Evolutionary conservation across 177 flowering plant species (phyloP), one percentile per base, ranked within the genome.

Genomic region (Vitis hybrid): DNA sequence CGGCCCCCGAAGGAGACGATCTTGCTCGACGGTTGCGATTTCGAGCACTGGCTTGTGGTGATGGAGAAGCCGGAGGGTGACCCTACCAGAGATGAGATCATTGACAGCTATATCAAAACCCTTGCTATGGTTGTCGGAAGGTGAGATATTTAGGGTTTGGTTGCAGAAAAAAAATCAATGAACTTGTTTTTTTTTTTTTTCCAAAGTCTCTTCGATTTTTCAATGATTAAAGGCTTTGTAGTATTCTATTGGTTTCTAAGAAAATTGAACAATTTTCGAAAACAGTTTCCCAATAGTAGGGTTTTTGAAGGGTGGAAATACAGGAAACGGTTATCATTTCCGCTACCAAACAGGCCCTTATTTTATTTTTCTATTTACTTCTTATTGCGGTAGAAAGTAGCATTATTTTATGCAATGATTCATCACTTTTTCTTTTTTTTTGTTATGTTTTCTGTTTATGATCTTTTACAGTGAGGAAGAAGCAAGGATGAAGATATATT

Each of bases 11-110:
- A 91, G 75, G 97, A 92, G 81, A 93, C 93, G 57, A 88, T 90
- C 21, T 62, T 90, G 79, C 86, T 87, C 48, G 96, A 91, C 11
- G 98, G 98, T 0, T 93, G 97, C 56, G 95, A 90, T 73, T 93
- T 92, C 40, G 93, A 93, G 79, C 98, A 90, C 78, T 94, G 98
- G 97, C 94, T 92, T 15, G 81, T 94, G 9, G 93, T 90, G 11
- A 54, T 90, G 84, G 94, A 94, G 71, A 78, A 78, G 65, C 98
- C 96, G 10, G 87, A 86, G 58, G 94, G 85, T 1, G 83, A 84
- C 0, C 81, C 87, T 0, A 88, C 94, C 1, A 82, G 98, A 60
- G 98, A 92, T 32, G 96, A 94, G 46, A 92, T 94, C 57, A 94
- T 94, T 12, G 91, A 90, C 69, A 72, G 80, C 67, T 94, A 92